A percentile compares a stretch with the other conserved stretches of the same genome.
Evolutionary conservation across 2,329 filamentous ascomycete genomes (phyloP).

Genomic region (Sarocladiaceae sp.): DNA sequence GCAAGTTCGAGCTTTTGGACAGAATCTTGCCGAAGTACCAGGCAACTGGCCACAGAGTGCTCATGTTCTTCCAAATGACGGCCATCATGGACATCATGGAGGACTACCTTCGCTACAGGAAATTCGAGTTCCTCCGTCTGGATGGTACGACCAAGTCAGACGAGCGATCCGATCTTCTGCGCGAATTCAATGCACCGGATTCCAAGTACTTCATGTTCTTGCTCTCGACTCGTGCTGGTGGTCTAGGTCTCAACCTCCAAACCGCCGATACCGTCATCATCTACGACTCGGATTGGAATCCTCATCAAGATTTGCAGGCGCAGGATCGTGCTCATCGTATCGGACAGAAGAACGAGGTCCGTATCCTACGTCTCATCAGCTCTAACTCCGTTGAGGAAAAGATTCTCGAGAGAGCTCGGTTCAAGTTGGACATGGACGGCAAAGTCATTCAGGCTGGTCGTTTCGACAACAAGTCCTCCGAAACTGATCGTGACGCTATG

Average conservation of each 20-base stretch:
- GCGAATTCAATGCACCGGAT: slow-evolving; percentile 79
- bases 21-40: slow-evolving; percentile 90
- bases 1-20: slow-evolving; percentile 95
- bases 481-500: slow-evolving; percentile 96
- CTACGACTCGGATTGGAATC: slow-evolving; percentile 99
- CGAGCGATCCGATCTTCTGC: slow-evolving; percentile 86
- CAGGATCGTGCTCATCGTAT: slow-evolving; percentile 99
- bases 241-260: slow-evolving; percentile 92
- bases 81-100: slow-evolving; percentile 99
- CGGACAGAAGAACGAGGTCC: slow-evolving; percentile 98
- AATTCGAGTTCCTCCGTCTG: slow-evolving; percentile 80
- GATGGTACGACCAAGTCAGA: slow-evolving; percentile 98
- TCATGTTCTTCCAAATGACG: slow-evolving; percentile 99
- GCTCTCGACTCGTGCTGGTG: slow-evolving; percentile 96
- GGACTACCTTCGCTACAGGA: slow-evolving; percentile 82
- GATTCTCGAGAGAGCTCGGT: slow-evolving; percentile 92
- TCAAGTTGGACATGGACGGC: slow-evolving; percentile 98
- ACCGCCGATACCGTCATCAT: slow-evolving; percentile 99
- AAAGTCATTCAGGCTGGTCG: slow-evolving; percentile 99
- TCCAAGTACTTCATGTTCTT: slow-evolving; percentile 98
- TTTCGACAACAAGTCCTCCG: slow-evolving; percentile 98
- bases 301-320: slow-evolving; percentile 96
- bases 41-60: slow-evolving; percentile 81
- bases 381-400: slow-evolving; percentile 98
- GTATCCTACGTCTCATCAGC: slow-evolving; percentile 90